Base-by-base conservation (phyloP, 2,329 filamentous ascomycete genomes). In the Cladosporium sp. region DNA sequence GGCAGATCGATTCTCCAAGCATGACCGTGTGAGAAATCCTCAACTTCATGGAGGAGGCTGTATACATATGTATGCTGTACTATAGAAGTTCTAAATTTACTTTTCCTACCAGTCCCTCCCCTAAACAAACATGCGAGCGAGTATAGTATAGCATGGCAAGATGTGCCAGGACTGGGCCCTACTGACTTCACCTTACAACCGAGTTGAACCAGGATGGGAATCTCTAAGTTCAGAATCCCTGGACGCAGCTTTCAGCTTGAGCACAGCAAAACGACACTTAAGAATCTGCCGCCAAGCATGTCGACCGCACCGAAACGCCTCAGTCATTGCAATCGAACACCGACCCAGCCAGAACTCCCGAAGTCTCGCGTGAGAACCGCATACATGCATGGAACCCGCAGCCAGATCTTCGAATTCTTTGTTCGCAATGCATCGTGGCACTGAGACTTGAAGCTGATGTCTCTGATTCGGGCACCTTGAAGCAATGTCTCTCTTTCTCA, bases 41-140 rank as follows among this genome's bases (percentile, higher is more conserved):
- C 19, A 15, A 37, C 19, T 15, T 28, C 43, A 5, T 8, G 14
- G 17, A 55, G 20, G 38, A n/a, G 25, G 36, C 12, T 55, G 38
- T 55, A 55, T 55, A 34, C 25, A 55, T 55, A 55, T 15, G 30
- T 19, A 43, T 42, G 51, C 25, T 55, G 51, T 55, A 55, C 19
- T 43, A 43, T 43, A 55, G 38, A 55, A 22, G 17, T n/a, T 20
- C 34, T 22, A 28, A 30, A 47, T 3, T 17, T 8, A 47, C 11
- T 8, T 25, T 47, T 12, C 9, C 15, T 11, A 30, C 15, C 22
- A 47, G 43, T 14, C 43, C 43, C 11, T 45, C 17, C 11, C 25
- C 25, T 17, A 47, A 17, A 30, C 25, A 17, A n/a, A 4, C 15
- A 30, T 5, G 11, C 2, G 22, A 5, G 22, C 15, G 8, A 5